These are phyloP conservation scores for Coemansia sp. DNA, from an alignment of 192 early-diverging fungal genomes.

Conservation along the genomic window DNA sequence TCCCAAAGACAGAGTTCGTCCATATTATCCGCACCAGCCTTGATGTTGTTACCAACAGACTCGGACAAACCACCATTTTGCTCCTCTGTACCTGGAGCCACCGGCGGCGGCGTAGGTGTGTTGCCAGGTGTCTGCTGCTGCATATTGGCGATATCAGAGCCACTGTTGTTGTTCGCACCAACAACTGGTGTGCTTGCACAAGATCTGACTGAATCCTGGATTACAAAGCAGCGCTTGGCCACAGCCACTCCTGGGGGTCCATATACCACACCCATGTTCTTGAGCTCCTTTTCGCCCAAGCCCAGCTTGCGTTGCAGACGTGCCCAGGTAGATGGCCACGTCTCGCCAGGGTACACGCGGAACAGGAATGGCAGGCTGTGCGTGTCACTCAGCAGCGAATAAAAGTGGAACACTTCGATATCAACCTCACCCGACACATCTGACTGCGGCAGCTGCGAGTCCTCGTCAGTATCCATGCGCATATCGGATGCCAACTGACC, in stretches of 20 bases:
- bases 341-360: slow-evolving; percentile 61
- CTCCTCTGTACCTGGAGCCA: no score
- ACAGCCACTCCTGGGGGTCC: slow-evolving; percentile 11
- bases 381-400: slow-evolving; percentile 58
- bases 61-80: no score
- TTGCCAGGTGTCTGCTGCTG: slow-evolving; percentile 14
- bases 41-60: no score
- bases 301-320: slow-evolving; percentile 69
- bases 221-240: slow-evolving; percentile 13
- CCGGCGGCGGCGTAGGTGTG: not conserved
- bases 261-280: slow-evolving; percentile 32
- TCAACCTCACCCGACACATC: slow-evolving; percentile 42
- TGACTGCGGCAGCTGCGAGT: slow-evolving; percentile 17
- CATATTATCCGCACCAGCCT: not conserved
- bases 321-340: slow-evolving; percentile 64
- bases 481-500: not conserved
- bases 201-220: slow-evolving; percentile 13
- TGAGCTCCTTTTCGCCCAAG: slow-evolving; percentile 81
- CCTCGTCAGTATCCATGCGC: slow-evolving; percentile 49
- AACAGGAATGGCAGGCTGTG: slow-evolving; percentile 88
- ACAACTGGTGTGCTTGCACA: not conserved
- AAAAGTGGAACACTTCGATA: slow-evolving; percentile 77
- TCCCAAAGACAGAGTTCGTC: slow-evolving; percentile 33
- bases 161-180: slow-evolving; percentile 2
- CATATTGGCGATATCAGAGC: slow-evolving; percentile 5